These are phyloP conservation scores for Trichomonas vaginalis DNA, from an alignment of 208 protist species.

Conservation along the genomic window DNA sequence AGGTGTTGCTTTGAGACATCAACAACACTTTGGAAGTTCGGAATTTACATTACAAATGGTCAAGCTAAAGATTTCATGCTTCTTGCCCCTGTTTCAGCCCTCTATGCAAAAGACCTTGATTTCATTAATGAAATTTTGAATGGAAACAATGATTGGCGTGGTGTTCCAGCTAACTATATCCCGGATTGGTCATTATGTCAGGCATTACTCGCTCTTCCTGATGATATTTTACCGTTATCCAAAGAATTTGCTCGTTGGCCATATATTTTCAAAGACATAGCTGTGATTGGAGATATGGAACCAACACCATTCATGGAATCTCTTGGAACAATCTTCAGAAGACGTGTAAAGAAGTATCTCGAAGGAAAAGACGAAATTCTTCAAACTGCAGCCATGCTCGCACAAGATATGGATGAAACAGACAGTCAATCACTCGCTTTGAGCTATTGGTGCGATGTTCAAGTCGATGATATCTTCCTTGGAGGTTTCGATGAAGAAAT, in stretches of 20 bases:
- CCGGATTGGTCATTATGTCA: background rate
- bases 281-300: background rate
- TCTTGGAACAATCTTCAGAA: background rate
- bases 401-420: background rate
- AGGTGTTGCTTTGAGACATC: background rate
- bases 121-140: background rate
- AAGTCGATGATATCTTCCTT: background rate
- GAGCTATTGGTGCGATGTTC: background rate
- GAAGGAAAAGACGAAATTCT: background rate
- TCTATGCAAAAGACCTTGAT: background rate
- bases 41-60: background rate
- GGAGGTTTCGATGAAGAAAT: background rate
- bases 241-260: background rate
- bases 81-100: background rate
- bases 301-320: background rate
- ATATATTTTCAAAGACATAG: background rate
- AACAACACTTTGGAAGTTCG: background rate
- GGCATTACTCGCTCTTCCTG: background rate
- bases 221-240: background rate
- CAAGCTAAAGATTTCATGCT: background rate
- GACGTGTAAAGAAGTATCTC: background rate
- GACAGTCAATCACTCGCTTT: background rate
- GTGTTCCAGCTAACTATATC: background rate
- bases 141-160: background rate
- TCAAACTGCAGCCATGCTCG: background rate